Conservation (phyloP, 345 rosid species). For the Aethionema arabicum region DNA sequence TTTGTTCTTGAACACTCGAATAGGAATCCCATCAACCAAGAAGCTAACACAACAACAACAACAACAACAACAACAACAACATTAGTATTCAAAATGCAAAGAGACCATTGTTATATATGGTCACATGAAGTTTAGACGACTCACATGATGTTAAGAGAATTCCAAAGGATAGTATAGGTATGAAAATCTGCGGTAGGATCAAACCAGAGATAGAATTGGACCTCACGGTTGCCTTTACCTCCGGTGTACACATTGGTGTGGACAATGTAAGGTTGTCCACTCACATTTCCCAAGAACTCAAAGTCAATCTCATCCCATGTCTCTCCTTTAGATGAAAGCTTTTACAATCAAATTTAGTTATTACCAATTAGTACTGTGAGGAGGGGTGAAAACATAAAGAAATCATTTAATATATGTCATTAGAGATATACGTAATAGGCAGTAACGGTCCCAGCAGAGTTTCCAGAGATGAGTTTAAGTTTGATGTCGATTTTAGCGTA, state of each 20-base stretch:
- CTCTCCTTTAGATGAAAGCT: constrained; percentile 50
- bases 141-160: constrained; percentile 50
- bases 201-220: constrained; percentile 63
- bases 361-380: not conserved
- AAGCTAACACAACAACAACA: constrained; percentile 37
- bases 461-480: constrained; percentile 52
- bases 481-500: constrained; percentile 47
- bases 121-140: no score
- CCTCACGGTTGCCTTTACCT: constrained; percentile 62
- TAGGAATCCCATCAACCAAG: constrained; percentile 51
- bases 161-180: constrained; percentile 65
- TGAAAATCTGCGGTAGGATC: constrained; percentile 63
- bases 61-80: not conserved
- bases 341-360: constrained; percentile 5
- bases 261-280: constrained; percentile 56
- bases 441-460: constrained; percentile 45
- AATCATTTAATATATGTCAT: not conserved
- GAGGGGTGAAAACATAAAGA: not conserved
- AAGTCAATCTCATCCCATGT: constrained; percentile 69
- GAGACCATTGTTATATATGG: no score
- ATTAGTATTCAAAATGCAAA: no score
- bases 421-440: constrained; percentile 49
- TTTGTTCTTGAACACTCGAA: constrained; percentile 58
- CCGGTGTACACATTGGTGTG: constrained; percentile 64
- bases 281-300: constrained; percentile 62